Percentiles rank a stretch among this genome's conserved stretches.
These are phyloP conservation scores for Berberis thunbergii DNA, from an alignment of 164 flowering plant species.

Conservation along the genomic window DNA sequence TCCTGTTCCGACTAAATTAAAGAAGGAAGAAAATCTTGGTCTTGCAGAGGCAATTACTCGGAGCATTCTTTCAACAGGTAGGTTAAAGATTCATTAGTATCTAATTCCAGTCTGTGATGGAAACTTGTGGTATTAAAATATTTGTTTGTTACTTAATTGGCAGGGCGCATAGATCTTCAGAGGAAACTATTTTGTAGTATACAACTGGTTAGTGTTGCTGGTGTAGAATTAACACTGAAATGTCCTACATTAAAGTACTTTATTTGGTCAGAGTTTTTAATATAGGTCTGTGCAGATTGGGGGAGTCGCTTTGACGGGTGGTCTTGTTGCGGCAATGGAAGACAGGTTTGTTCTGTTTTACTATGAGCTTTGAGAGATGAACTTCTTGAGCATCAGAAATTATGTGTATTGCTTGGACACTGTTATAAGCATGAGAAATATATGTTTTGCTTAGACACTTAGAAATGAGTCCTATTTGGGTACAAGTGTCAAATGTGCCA, in stretches of 20 bases:
- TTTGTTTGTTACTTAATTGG: constrained; percentile 10
- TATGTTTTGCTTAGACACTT: too few relatives aligned
- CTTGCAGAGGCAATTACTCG: constrained; percentile 92
- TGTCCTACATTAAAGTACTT: not conserved
- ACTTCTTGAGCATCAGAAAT: not conserved
- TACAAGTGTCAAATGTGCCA: too few relatives aligned
- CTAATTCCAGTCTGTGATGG: not conserved
- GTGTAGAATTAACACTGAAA: not conserved
- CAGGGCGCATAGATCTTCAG: constrained; percentile 96
- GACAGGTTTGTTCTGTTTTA: constrained; percentile 53
- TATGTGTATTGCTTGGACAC: not conserved
- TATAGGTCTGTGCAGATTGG: constrained; percentile 52
- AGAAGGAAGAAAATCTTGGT: constrained; percentile 83
- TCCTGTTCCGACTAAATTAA: constrained; percentile 51
- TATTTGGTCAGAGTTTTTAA: constrained; percentile 7
- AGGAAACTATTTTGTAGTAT: constrained; percentile 93
- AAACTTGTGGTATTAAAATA: not conserved
- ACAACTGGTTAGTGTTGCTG: constrained; percentile 61
- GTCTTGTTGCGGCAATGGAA: constrained; percentile 84
- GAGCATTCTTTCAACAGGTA: constrained; percentile 92
- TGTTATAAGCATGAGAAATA: not conserved
- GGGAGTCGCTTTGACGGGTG: constrained; percentile 80
- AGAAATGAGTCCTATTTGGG: too few relatives aligned
- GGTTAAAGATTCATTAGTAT: not conserved
- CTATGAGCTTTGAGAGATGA: not conserved